Base-by-base conservation (phyloP, 495 filamentous ascomycete genomes). In the Aspergillus egyptiacus region DNA sequence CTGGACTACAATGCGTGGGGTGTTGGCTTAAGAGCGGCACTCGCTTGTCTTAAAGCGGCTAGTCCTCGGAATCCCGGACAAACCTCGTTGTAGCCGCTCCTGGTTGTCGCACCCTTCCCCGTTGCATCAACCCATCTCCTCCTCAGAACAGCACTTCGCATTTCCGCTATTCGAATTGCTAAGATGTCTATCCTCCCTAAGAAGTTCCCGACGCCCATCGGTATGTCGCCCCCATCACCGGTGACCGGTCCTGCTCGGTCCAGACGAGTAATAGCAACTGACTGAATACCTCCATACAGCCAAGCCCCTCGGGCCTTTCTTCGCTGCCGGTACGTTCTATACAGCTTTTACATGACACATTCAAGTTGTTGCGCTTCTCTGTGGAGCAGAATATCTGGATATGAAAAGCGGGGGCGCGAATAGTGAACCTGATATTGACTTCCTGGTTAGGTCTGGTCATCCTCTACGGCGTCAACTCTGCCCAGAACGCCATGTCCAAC, bases 261-360 rank as follows among this genome's bases (percentile, higher is more conserved):
- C 6, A 15, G 17, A 10, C 9, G 18, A 23, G 41, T 19, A 43
- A 43, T 40, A 30, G 14, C 35, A 45, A 68, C 64, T 70, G 51
- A 69, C 63, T 58, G 62, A 55, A 48, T 41, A 48, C 51, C 49
- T 51, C 57, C 39, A 50, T 60, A 72, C 68, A 97, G 91, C 86
- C 73, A 72, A 77, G 74, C 90, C 91, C 55, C 79, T 94, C 81
- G 82, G 78, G 62, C 91, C 91, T 46, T 97, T 96, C 82, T 94
- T 85, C 78, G 74, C 79, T 73, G 91, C 91, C 65, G 90, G 91
- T 97, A 91, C 65, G 89, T 58, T 50, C 51, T 28, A 28, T 48
- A 15, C 27, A 46, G 14, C 15, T 38, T 47, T 18, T 20, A 27
- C 18, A 19, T 46, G 40, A 6, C 23, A 25, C 31, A 13, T 22